phyloP scores from a whole-genome alignment of 1,284 basidiomycete genomes.

The Fomes fomentarius region DNA sequence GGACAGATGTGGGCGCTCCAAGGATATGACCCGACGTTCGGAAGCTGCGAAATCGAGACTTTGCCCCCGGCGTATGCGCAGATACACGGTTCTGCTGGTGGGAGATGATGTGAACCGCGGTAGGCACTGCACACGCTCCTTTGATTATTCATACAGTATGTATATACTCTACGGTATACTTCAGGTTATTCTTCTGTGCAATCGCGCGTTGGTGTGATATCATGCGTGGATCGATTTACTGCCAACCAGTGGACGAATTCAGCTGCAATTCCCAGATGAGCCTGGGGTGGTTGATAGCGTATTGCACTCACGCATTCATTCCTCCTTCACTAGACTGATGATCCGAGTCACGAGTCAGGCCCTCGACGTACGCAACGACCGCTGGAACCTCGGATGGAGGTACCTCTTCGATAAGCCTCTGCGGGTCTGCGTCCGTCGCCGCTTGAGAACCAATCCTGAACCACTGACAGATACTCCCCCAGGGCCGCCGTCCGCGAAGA shows the following conservation, averaged over 20 bases:
- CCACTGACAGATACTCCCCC: neutral
- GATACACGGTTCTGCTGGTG: neutral
- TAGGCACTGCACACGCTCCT: no score
- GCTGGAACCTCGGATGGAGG: neutral
- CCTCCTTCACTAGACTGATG: neutral
- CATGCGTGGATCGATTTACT: no score
- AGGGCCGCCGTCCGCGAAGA: neutral
- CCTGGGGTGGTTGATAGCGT: no score
- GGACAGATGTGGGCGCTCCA: neutral
- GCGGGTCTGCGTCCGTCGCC: no score
- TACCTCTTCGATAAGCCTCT: neutral
- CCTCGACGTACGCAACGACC: neutral
- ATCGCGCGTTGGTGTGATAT: no score
- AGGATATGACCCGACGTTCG: neutral
- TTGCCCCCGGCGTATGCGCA: conserved; percentile 5
- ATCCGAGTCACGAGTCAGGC: neutral
- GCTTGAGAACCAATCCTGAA: neutral
- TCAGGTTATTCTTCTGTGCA: no score
- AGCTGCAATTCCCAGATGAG: no score
- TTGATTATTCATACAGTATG: no score
- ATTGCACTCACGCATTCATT: neutral
- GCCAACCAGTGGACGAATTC: no score
- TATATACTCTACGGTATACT: no score
- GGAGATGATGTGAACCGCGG: no score
- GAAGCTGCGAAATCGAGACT: neutral